phyloP scores from a whole-genome alignment of 371 early-diverging fungal species.

The Lichtheimia ornata region DNA sequence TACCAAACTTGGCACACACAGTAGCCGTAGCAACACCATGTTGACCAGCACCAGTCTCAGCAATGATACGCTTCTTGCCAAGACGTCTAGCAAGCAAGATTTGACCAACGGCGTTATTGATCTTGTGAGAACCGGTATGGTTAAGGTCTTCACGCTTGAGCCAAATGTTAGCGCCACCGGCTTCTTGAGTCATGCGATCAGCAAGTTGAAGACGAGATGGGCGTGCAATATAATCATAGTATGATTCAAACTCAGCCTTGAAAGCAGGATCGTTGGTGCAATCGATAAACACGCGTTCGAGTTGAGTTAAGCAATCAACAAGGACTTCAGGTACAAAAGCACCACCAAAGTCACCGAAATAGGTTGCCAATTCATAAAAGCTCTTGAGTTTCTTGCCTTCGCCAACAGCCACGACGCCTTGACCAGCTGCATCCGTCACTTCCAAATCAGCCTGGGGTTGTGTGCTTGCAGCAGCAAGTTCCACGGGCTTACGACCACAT shows the following conservation, averaged over 20 bases:
- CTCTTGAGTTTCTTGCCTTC: constrained; percentile 27
- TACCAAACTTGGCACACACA: constrained; percentile 95
- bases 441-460: constrained; percentile 41
- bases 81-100: constrained; percentile 90
- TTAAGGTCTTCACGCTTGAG: constrained; percentile 98
- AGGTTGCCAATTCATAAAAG: constrained; percentile 62
- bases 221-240: constrained; percentile 91
- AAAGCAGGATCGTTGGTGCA: constrained; percentile 86
- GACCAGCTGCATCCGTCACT: constrained; percentile 24
- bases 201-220: constrained; percentile 89
- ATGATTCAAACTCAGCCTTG: constrained; percentile 87
- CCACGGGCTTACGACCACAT: constrained; percentile 52
- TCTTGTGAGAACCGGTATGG: constrained; percentile 98
- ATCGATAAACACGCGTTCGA: constrained; percentile 80
- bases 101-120: constrained; percentile 97
- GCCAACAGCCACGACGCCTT: constrained; percentile 15
- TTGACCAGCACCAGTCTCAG: constrained; percentile 98
- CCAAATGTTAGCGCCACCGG: constrained; percentile 92
- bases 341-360: constrained; percentile 96
- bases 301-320: constrained; percentile 88
- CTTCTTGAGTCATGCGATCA: constrained; percentile 77
- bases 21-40: constrained; percentile 98
- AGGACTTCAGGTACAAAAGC: constrained; percentile 96
- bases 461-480: constrained; percentile 23
- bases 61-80: constrained; percentile 96